Evolutionary conservation across 345 rosid species (phyloP), one percentile per base, ranked within the genome.

Genomic region (Gossypium thurberi): DNA sequence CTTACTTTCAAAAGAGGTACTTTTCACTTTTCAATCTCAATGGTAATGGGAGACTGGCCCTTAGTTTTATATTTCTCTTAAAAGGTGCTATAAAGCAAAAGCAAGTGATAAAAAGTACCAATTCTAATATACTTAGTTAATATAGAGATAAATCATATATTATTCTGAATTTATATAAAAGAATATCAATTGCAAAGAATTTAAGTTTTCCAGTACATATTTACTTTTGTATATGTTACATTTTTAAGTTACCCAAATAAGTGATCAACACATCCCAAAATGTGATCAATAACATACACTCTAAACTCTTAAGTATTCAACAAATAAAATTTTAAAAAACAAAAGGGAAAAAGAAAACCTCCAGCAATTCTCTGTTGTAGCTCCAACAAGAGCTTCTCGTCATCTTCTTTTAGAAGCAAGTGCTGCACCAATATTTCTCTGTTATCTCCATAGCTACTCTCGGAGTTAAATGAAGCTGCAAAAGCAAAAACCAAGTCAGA

Each of bases 381-480:
- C 71, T 88, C 87, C 26, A 69, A 20, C 71, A 94, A 77, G 60
- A 91, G 94, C 81, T 80, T 81, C 63, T 75, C 66, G 61, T 91
- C 97, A 58, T 83, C 86, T 78, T 83, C 89, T 84, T 91, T 88
- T 21, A 94, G 84, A 74, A 94, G 97, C 85, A 94, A 84, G 72
- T 94, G 97, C 76, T 94, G 93, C 72, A 94, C 97, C 76, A 91
- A 73, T 55, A 90, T 77, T 81, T 94, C 98, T 77, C 84, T 84
- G 43, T 69, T 81, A 62, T 68, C 78, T 77, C 67, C 86, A 59
- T 81, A 69, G 18, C 75, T 62, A 72, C 86, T 69, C 42, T 68
- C 86, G 43, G 88, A 65, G 76, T 87, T 86, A 69, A 83, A 85
- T 2, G 94, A 87, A 81, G 93, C 96, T 81, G 87, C 4, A 59